Evolutionary conservation across 1,284 basidiomycete species (phyloP).

Genomic region (Trametes hirsuta): DNA sequence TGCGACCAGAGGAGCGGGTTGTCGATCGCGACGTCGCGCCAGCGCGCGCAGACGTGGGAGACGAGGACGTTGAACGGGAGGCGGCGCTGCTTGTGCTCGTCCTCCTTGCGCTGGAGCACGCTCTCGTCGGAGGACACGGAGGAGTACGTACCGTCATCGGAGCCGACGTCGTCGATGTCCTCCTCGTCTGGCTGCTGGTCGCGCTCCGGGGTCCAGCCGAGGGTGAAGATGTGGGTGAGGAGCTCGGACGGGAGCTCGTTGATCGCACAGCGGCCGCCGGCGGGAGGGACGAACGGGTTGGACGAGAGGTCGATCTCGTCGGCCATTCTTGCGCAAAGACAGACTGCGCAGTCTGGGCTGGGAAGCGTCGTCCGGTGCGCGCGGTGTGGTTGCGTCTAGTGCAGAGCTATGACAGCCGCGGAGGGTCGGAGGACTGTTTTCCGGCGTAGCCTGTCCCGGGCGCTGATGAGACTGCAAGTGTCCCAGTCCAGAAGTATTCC

Average conservation of each 20-base stretch:
- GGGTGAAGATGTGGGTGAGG: conserved; percentile 57
- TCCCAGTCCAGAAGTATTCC: too few relatives aligned
- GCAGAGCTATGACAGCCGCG: too few relatives aligned
- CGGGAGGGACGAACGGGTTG: conserved; percentile 47
- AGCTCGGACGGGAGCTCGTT: conserved; percentile 62
- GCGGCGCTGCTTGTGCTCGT: conserved; percentile 19
- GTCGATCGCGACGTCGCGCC: conserved; percentile 37
- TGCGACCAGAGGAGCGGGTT: conserved; percentile 41
- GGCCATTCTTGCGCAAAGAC: conserved; percentile 3
- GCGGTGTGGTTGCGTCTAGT: too few relatives aligned
- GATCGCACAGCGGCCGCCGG: conserved; percentile 48
- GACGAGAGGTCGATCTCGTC: conserved; percentile 11
- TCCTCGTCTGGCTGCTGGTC: conserved; percentile 28
- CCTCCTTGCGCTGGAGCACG: conserved; percentile 20
- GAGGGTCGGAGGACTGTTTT: too few relatives aligned
- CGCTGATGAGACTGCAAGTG: too few relatives aligned
- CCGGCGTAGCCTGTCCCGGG: too few relatives aligned
- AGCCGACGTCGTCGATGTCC: conserved; percentile 34
- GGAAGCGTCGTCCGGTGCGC: too few relatives aligned
- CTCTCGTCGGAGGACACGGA: conserved; percentile 27
- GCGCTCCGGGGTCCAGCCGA: conserved; percentile 46
- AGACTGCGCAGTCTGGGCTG: neutral
- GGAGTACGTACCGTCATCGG: conserved; percentile 30
- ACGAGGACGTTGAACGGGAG: conserved; percentile 45
- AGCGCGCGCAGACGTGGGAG: conserved; percentile 46